Percentiles rank a stretch among this genome's conserved stretches.
Conservation (phyloP, 257 asterid species). For the Cynanchum wilfordii region DNA sequence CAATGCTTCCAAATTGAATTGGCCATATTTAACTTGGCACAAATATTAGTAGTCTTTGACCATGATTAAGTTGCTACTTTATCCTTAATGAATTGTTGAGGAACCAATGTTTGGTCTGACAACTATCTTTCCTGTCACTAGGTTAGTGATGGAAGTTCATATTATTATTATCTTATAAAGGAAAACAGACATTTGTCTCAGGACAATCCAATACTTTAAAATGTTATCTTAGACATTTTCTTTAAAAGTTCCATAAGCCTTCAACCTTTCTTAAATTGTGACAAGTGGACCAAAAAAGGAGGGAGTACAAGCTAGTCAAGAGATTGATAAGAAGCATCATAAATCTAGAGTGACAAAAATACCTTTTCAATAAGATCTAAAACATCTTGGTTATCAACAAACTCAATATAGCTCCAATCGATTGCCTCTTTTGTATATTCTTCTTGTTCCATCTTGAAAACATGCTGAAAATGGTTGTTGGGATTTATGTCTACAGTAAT, state of each 20-base stretch:
- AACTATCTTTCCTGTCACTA: neutral
- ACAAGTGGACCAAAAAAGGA: too few species aligned
- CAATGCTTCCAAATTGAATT: neutral
- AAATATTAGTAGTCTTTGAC: neutral
- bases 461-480: constrained; percentile 65
- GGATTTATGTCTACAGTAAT: constrained; percentile 23
- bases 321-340: neutral
- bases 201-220: neutral
- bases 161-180: neutral
- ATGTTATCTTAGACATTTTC: neutral
- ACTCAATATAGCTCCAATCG: constrained; percentile 96
- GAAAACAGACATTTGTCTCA: neutral
- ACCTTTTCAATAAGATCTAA: constrained; percentile 98
- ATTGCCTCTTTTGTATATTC: constrained; percentile 92
- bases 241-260: neutral
- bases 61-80: neutral
- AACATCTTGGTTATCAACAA: constrained; percentile 96
- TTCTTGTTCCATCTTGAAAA: constrained; percentile 98
- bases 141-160: neutral
- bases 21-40: neutral
- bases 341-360: constrained; percentile 14
- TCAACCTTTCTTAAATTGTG: neutral
- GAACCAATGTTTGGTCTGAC: neutral
- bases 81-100: neutral
- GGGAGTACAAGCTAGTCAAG: neutral